Percentiles rank a stretch among this genome's conserved stretches.
phyloP scores from a whole-genome alignment of 2,329 filamentous ascomycete genomes.

The Pyrenochaeta sp. region DNA sequence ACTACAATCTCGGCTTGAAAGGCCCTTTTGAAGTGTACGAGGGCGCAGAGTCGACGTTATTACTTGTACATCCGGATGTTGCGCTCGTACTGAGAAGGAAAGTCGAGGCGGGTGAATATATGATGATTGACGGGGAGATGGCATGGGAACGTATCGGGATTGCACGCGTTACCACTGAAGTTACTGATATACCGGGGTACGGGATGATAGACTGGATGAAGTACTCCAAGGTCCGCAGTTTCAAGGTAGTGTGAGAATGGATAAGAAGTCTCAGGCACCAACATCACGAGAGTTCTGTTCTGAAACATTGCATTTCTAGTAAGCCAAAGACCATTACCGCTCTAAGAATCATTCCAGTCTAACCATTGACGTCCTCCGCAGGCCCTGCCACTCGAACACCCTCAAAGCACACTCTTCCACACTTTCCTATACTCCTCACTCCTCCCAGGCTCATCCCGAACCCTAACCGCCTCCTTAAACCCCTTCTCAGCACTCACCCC shows the following conservation, averaged over 20 bases:
- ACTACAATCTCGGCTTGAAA: slow-evolving; percentile 13
- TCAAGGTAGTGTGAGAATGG: slow-evolving; percentile 14
- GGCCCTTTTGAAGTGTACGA: slow-evolving; percentile 7
- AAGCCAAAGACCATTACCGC: no score
- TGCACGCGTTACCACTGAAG: slow-evolving; percentile 11
- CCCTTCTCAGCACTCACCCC: not conserved
- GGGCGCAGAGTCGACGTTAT: slow-evolving; percentile 6
- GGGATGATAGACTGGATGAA: slow-evolving; percentile 24
- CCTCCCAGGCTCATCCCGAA: slow-evolving; percentile 2
- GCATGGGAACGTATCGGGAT: slow-evolving; percentile 20
- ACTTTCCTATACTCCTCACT: slow-evolving; percentile 11
- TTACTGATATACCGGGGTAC: slow-evolving; percentile 9
- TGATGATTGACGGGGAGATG: not conserved
- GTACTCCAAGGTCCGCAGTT: slow-evolving; percentile 9
- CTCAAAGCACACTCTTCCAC: slow-evolving; percentile 15
- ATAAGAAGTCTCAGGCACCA: no score
- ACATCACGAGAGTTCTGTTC: no score
- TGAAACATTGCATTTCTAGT: no score
- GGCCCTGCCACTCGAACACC: no score
- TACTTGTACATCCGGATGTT: slow-evolving; percentile 21
- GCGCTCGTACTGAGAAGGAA: slow-evolving; percentile 14
- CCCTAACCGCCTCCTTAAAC: not conserved
- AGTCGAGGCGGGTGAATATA: not conserved
- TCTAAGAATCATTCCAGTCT: no score
- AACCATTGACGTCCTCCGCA: no score